phyloP scores from a whole-genome alignment of 2,329 filamentous ascomycete species.

The Sporothrix variecibatus region DNA sequence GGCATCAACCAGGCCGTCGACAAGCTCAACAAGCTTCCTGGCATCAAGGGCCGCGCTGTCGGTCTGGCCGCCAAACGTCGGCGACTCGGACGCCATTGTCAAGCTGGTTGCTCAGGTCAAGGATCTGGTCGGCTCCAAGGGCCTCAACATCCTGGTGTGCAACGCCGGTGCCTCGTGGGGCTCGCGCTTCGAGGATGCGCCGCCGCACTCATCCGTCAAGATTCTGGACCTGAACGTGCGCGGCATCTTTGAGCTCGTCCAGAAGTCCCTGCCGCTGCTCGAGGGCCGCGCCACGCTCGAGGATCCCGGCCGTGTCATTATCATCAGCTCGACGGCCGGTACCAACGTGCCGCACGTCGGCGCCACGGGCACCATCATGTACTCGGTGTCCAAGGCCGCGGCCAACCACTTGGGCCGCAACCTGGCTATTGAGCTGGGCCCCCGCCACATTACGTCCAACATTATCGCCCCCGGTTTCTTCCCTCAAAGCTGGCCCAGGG shows the following conservation, averaged over 20 bases:
- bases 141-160: conserved; percentile 67
- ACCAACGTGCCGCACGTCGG: conserved; percentile 62
- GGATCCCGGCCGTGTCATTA: conserved; percentile 63
- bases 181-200: conserved; percentile 62
- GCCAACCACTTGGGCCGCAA: conserved; percentile 59
- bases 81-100: conserved; percentile 62
- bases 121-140: conserved; percentile 57
- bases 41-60: conserved; percentile 60
- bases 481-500: conserved; percentile 66
- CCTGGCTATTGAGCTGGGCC: conserved; percentile 69
- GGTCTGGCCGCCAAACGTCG: conserved; percentile 67
- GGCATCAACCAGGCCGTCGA: conserved; percentile 65
- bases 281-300: conserved; percentile 39
- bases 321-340: conserved; percentile 68
- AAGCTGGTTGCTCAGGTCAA: conserved; percentile 58
- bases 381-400: conserved; percentile 69
- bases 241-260: conserved; percentile 68
- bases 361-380: conserved; percentile 63
- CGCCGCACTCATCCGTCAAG: conserved; percentile 63
- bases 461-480: conserved; percentile 68
- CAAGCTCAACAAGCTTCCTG: conserved; percentile 64
- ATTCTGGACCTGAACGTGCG: conserved; percentile 72
- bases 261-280: conserved; percentile 47
- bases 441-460: conserved; percentile 65
- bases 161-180: conserved; percentile 73